Evolutionary conservation across 345 rosid genomes (phyloP), one percentile per base, ranked within the genome.

Genomic region (Populus tremula): DNA sequence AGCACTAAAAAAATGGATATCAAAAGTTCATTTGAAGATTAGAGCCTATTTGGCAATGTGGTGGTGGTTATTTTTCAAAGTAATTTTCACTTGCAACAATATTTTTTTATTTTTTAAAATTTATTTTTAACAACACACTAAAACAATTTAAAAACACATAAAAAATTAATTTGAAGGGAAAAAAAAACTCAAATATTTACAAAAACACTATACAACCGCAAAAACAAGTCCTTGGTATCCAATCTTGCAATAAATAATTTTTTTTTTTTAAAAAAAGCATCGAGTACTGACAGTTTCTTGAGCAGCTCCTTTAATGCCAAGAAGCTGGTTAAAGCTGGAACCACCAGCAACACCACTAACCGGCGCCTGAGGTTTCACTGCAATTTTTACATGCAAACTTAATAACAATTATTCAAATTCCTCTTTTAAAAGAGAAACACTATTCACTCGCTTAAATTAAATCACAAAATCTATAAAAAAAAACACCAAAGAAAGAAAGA

Each of bases 221-320:
- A 33, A 33, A 33, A 33, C 36, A 33, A 33, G 36, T 33, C 36
- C 5, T 33, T 33, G 4, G 36, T 33, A 4, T 33, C 36, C 36
- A 33, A 33, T 33, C 36, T 2, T 41, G 45, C 45, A 41, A 41
- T 41, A 41, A 41, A 41, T 41, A 41, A 41, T 2, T 41, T 41
- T 41, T 12, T 12, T 41, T 41, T 41, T 41, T 41, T 12, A 2
- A 41, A 11, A 41, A 27, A 31, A 36, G 13, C 14, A 61, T 8
- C 27, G 54, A 54, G 69, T 17, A 74, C 86, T 89, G 70, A 95
- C 99, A 63, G 93, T 88, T 78, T 93, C 99, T 87, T 89, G 92
- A 65, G 96, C 76, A 10, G 99, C 99, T 82, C 99, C 99, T 88
- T 90, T 95, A 83, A 95, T 95, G 50, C 99, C 98, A 38, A 95